Conservation (phyloP, 2,329 filamentous ascomycete species). For the Claviceps monticola region DNA sequence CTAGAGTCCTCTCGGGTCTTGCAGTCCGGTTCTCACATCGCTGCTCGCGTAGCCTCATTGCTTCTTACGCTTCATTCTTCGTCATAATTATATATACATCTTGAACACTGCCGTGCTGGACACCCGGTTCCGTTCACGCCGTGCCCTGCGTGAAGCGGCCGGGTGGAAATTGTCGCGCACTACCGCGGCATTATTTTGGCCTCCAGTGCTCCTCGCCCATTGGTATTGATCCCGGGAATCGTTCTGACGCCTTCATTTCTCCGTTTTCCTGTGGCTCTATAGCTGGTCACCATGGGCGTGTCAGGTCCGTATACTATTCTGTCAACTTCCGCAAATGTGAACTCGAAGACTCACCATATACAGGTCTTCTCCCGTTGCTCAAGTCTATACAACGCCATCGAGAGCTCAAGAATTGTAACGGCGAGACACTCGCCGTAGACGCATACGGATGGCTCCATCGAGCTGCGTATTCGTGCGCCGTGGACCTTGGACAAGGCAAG, state of each 20-base stretch:
- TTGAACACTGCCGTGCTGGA: background rate
- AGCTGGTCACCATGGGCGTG: slow-evolving; percentile 20
- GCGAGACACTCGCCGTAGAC: slow-evolving; percentile 86
- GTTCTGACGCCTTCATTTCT: background rate
- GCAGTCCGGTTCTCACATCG: background rate
- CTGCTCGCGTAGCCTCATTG: background rate
- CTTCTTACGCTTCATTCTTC: background rate
- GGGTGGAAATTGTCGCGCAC: background rate
- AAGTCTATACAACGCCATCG: slow-evolving; percentile 92
- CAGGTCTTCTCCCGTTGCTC: slow-evolving; percentile 71
- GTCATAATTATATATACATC: background rate
- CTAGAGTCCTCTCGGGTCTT: background rate
- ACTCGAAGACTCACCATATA: slow-evolving; percentile 18
- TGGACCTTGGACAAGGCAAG: slow-evolving; percentile 78
- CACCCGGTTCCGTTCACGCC: background rate
- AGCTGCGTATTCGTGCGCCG: slow-evolving; percentile 77
- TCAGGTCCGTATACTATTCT: slow-evolving; percentile 15
- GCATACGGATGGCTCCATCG: slow-evolving; percentile 97
- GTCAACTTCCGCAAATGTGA: background rate
- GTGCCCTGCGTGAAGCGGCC: too few species aligned
- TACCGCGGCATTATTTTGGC: background rate
- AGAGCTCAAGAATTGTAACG: slow-evolving; percentile 73
- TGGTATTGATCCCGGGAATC: background rate
- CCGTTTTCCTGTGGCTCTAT: background rate
- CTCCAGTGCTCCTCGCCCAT: background rate